Evolutionary conservation across 2,329 filamentous ascomycete genomes (phyloP).

Genomic region (Ceratocystis harringtonii): DNA sequence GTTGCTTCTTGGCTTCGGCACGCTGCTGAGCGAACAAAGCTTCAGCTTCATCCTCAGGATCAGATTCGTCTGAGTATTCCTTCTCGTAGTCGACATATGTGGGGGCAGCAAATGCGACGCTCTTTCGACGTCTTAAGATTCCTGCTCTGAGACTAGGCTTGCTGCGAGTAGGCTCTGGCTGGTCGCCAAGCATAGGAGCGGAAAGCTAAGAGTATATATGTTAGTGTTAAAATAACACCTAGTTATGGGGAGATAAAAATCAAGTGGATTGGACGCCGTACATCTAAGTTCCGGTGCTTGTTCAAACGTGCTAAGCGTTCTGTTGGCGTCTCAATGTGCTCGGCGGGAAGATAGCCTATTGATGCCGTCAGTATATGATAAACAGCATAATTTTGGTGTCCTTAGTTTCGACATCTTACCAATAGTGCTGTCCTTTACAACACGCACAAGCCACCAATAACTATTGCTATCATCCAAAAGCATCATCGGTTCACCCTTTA

Average conservation of each 20-base stretch:
- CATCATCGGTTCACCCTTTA: slow-evolving; percentile 98
- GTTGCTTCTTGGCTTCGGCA: slow-evolving; percentile 23
- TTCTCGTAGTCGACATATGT: slow-evolving; percentile 81
- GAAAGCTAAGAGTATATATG: slow-evolving; percentile 32
- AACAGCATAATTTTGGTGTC: too few relatives aligned
- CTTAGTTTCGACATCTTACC: slow-evolving; percentile 28
- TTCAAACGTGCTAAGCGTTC: slow-evolving; percentile 86
- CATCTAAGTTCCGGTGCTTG: slow-evolving; percentile 96
- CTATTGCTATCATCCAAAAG: slow-evolving; percentile 96
- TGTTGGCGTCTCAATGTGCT: slow-evolving; percentile 96
- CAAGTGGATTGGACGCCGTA: slow-evolving; percentile 31
- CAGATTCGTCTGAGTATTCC: slow-evolving; percentile 62
- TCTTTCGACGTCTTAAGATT: slow-evolving; percentile 73
- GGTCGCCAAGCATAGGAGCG: slow-evolving; percentile 47
- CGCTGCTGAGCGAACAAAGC: slow-evolving; percentile 26
- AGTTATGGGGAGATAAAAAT: background rate
- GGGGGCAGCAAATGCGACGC: slow-evolving; percentile 68
- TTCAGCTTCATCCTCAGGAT: slow-evolving; percentile 42
- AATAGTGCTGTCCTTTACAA: slow-evolving; percentile 96
- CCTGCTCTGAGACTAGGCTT: slow-evolving; percentile 50
- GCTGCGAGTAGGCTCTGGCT: slow-evolving; percentile 47
- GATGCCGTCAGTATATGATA: slow-evolving; percentile 20
- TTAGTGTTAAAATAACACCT: background rate
- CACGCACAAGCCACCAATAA: slow-evolving; percentile 97
- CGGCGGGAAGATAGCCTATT: slow-evolving; percentile 81